Base-by-base conservation (phyloP, 305 asterid species). In the Fraxinus xanthoxyloides region DNA sequence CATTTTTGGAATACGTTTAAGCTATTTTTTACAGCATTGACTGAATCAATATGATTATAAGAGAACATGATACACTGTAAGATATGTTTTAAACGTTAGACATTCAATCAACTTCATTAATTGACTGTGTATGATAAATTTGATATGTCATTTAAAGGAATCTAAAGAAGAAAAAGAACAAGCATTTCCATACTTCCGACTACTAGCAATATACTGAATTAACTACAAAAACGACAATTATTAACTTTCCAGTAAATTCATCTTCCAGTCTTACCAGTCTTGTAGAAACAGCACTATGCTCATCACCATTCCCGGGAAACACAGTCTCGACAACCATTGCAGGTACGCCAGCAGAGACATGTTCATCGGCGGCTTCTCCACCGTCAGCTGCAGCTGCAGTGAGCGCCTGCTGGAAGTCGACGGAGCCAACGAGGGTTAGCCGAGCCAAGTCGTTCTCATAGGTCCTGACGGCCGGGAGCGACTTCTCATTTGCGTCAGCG, bases 331-430 rank as follows among this genome's bases (percentile, higher is more conserved):
- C 92, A 24, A 95, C 98, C 99, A 95, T 93, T 32, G 91, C 89
- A 6, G 84, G 35, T 48, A 85, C 15, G 0, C 93, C 98, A 10
- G 92, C 76, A 17, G 88, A 65, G 40, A 95, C 7, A 82, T 95
- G 97, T 80, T 93, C 93, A 30, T 87, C 89, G 35, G 98, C 95
- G 6, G 95, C 91, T 32, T 80, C 90, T 31, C 97, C 98, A 5
- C 98, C 97, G 78, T 91, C 98, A 4, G 98, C 98, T 1, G 98
- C 97, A 4, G 98, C 98, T 77, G 98, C 98, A 3, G 95, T 90
- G 54, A 95, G 86, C 17, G 98, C 97, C 80, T 93, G 98, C 84
- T 90, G 90, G 81, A 85, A 89, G 40, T 90, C 94, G 65, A 91
- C 98, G 61, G 93, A 88, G 30, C 98, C 98, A 26, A 91, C 89